Evolutionary conservation across 2,329 filamentous ascomycete genomes (phyloP).

Genomic region (Penicillium janthinellum): DNA sequence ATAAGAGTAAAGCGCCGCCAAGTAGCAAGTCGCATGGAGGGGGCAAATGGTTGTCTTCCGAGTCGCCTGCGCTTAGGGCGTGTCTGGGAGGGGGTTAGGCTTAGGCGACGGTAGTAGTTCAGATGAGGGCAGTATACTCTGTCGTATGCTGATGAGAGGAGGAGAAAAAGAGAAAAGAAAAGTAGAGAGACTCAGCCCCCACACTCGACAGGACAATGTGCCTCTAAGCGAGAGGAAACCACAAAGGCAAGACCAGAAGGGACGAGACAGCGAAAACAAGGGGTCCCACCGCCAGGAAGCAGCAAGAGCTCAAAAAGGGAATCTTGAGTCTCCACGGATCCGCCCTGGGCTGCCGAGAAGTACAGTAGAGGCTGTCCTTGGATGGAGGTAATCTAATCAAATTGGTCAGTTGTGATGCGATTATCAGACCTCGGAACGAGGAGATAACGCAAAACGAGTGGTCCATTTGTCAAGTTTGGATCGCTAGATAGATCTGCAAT

Average conservation of each 20-base stretch:
- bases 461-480: neutral
- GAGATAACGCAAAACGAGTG: neutral
- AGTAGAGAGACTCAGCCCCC: neutral
- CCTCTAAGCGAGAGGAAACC: neutral
- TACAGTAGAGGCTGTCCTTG: no score
- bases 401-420: no score
- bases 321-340: slow-evolving; percentile 15
- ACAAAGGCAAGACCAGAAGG: neutral
- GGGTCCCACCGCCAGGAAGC: slow-evolving; percentile 14
- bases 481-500: neutral
- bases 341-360: neutral
- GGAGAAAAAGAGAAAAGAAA: neutral
- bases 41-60: slow-evolving; percentile 11
- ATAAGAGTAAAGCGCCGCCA: neutral
- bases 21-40: slow-evolving; percentile 1
- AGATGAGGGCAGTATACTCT: neutral
- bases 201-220: neutral
- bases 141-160: neutral
- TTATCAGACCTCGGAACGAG: neutral
- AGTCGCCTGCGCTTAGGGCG: slow-evolving; percentile 14
- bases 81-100: neutral
- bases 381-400: no score
- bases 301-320: slow-evolving; percentile 16
- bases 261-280: neutral
- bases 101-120: neutral